Conservation (phyloP, 345 rosid genomes). For the Linum usitatissimum region DNA sequence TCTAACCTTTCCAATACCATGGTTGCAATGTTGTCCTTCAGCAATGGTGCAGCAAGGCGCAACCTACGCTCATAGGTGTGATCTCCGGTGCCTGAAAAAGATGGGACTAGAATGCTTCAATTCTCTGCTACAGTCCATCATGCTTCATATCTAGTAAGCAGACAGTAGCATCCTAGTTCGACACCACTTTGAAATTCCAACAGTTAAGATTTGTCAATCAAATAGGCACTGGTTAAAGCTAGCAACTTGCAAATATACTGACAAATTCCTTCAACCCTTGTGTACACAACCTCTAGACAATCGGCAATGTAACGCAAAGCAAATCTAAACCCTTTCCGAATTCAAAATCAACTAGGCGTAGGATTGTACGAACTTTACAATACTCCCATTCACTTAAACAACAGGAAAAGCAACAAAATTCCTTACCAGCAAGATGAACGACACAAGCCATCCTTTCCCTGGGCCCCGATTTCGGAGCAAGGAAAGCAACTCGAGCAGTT, state of each 20-base stretch:
- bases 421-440: slow-evolving; percentile 93
- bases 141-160: background rate
- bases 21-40: slow-evolving; percentile 84
- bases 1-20: slow-evolving; percentile 95
- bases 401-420: background rate
- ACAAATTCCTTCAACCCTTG: too few relatives aligned
- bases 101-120: background rate
- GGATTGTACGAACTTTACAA: too few relatives aligned
- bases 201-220: too few relatives aligned
- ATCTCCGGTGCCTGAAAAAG: slow-evolving; percentile 83
- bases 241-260: too few relatives aligned
- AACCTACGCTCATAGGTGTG: slow-evolving; percentile 76
- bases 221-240: too few relatives aligned
- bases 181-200: too few relatives aligned
- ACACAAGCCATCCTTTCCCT: slow-evolving; percentile 93
- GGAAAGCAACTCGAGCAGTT: slow-evolving; percentile 80
- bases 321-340: too few relatives aligned
- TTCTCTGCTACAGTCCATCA: background rate
- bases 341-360: too few relatives aligned
- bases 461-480: slow-evolving; percentile 55
- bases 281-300: too few relatives aligned
- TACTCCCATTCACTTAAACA: too few relatives aligned
- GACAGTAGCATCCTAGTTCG: too few relatives aligned
- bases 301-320: too few relatives aligned
- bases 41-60: slow-evolving; percentile 86